Base-by-base conservation (phyloP, 768 basidiomycete species). In the Collybiopsis confluens region DNA sequence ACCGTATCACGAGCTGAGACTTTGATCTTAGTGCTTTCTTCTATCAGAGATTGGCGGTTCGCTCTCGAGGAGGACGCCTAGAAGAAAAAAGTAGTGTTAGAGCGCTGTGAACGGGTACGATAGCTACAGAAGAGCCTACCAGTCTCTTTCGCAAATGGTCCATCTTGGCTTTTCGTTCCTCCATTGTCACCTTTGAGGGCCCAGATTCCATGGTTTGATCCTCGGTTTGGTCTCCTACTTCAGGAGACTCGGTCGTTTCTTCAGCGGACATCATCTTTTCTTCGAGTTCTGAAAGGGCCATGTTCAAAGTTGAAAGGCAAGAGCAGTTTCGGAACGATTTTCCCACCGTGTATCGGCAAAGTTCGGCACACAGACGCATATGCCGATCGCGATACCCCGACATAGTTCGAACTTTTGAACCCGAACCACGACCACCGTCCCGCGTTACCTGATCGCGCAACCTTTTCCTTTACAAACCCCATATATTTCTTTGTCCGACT, bases 31-130 rank as follows among this genome's bases (percentile, higher is more conserved):
- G 90, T 81, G 33, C 85, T 83, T 64, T 98, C 96, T 58, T 92
- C 86, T 15, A 97, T 76, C 15, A 98, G 74, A 1, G 93, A 89
- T 30, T 82, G 80, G 11, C 94, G 84, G 68, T 99, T 99, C 3
- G 86, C 92, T 62, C 78, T 82, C 1, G 89, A 74, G 1, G 92
- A 90, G 27, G 81, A 78, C 47, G 80, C 85, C 93, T 95, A 36
- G 36, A 46, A 26, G 16, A 52, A 36, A 50, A 16, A 45, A 35
- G 44, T 47, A 41, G 18, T n/a, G n/a, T n/a, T n/a, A n/a, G n/a
- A n/a, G n/a, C n/a, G n/a, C n/a, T n/a, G 30, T 33, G 5, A 33
- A 33, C 13, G 30, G 6, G 30, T 6, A 6, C 30, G 13, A 6
- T 6, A 5, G 30, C 30, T 33, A 6, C 30, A 6, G 13, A 13